Evolutionary conservation across 331 rosid species (phyloP), one percentile per base, ranked within the genome.

Genomic region (Arachis monticola): DNA sequence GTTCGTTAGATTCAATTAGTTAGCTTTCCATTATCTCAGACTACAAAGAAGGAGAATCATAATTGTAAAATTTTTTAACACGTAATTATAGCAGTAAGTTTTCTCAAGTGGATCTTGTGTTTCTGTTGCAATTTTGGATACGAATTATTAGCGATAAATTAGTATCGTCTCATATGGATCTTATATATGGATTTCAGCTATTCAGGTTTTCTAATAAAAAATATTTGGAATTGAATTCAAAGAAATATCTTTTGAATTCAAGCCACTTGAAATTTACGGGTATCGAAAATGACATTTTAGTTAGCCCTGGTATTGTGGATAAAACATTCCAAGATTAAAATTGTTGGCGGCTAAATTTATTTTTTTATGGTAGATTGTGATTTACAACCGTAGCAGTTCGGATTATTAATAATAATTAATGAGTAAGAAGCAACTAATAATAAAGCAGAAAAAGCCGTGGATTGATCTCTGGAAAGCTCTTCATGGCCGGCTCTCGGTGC

Each of bases 51-150:
- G 45, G 5, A 38, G 5, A 3, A 27, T 45, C 14, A 38, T 47
- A 77, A 64, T 75, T 69, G 80, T 84, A 78, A 44, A 73, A 12
- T 57, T 83, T 70, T 31, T 45, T 10, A 58, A 72, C 63, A 80
- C 82, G 76, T 13, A 77, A 6, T 80, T 64, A 58, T 77, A 30
- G 76, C 76, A 77, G 69, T 13, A 50, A 67, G 59, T 65, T 81
- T 50, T 48, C 35, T 30, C 6, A 8, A 9, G 62, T 11, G 60
- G 68, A 8, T n/a, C 41, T 73, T 56, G 32, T 22, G 72, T 72
- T 50, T 35, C 12, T 63, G 1, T 72, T 12, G 31, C 50, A 67
- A 46, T 53, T 59, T 60, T 72, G 57, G 67, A 27, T 4, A 10
- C 60, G 27, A 78, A 10, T 40, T 48, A 14, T 8, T 1, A 48